Base-by-base conservation (phyloP, 1,284 basidiomycete species). In the Heterobasidion occidentale region DNA sequence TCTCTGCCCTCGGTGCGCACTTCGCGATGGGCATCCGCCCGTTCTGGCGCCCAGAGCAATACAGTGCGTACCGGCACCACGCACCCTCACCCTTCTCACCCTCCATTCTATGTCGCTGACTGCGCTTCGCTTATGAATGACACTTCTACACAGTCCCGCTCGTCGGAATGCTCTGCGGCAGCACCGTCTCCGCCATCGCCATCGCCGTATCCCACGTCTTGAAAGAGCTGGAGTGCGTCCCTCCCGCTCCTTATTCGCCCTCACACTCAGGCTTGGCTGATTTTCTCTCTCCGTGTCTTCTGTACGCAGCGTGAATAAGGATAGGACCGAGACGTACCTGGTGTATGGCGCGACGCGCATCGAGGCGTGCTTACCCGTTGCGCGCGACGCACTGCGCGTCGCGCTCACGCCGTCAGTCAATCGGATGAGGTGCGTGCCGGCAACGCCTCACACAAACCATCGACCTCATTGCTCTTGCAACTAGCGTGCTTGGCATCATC, bases 81-180 rank as follows among this genome's bases (percentile, higher is more conserved):
- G 27, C 27, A 27, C 3, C 27, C 3, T 27, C 27, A 27, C 27
- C 27, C 27, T 27, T 27, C 27, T 27, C 27, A 27, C 3, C 3
- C 27, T 27, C 3, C 27, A 27, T 3, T 3, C 27, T 27, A 27
- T 27, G 27, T 27, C 27, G 5, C 58, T n/a, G 34, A 14, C 7
- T 17, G 12, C 20, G 20, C 14, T 14, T 46, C 2, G n/a, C 8
- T 36, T 17, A 44, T 45, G 7, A 46, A 49, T 42, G 46, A 9
- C 17, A 83, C 70, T 60, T 36, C 46, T 33, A 2, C 42, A 8
- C 56, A 92, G 90, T 93, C 57, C 90, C 90, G 9, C 80, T 92
- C 52, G 77, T 92, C 9, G 91, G 92, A n/a, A 93, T 94, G 92
- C 75, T 93, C 2, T 88, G 90, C 53, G 91, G 91, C 4, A 83